These are phyloP conservation scores for Digitaria exilis DNA, from an alignment of 202 grass and related monocot genomes.

Conservation along the genomic window DNA sequence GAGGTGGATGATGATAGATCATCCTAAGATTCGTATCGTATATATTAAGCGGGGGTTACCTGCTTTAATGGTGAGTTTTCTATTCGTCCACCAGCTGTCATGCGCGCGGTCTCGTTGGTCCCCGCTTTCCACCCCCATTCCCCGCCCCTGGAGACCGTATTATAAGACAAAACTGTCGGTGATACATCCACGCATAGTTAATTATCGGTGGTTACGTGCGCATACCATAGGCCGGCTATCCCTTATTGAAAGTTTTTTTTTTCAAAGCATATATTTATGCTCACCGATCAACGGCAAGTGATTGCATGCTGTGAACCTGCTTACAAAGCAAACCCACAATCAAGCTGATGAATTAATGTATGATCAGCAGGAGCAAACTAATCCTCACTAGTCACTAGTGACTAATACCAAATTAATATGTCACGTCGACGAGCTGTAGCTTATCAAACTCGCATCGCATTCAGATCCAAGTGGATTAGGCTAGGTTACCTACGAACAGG, in stretches of 20 bases:
- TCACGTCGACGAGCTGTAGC: neutral
- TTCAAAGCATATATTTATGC: neutral
- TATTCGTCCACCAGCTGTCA: constrained; percentile 32
- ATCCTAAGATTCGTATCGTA: constrained; percentile 87
- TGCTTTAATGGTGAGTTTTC: constrained; percentile 29
- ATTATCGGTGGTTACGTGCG: neutral
- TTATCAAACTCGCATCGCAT: constrained; percentile 24
- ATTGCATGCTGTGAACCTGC: neutral
- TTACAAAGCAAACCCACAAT: neutral
- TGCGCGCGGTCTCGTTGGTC: neutral
- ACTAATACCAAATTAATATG: neutral
- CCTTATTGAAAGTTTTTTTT: neutral
- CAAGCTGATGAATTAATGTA: neutral
- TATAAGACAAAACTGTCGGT: constrained; percentile 39
- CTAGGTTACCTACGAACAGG: constrained; percentile 24
- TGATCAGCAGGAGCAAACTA: neutral
- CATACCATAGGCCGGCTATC: neutral
- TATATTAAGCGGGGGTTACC: constrained; percentile 44
- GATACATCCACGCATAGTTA: neutral
- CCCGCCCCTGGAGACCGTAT: constrained; percentile 38
- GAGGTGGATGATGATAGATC: constrained; percentile 58
- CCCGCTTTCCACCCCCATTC: neutral
- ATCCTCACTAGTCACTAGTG: neutral
- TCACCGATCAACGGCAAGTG: neutral
- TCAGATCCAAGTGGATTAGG: constrained; percentile 35